phyloP scores from a whole-genome alignment of 2,329 filamentous ascomycete genomes.

The Aureobasidium sp. region DNA sequence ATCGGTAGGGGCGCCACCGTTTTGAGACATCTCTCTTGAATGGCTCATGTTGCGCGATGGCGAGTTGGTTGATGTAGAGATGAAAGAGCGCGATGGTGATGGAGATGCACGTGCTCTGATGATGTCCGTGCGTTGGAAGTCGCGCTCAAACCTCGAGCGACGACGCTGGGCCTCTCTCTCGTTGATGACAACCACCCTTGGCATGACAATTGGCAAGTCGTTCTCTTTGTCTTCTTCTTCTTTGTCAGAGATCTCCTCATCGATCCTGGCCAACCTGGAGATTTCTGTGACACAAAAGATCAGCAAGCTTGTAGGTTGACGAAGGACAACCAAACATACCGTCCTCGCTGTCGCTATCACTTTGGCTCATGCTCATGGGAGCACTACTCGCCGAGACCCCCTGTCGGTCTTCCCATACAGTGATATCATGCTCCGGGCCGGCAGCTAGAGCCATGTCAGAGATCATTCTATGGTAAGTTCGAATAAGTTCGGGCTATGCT shows the following conservation, averaged over 20 bases:
- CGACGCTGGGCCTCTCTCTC: neutral
- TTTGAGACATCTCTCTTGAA: neutral
- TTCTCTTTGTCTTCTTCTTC: neutral
- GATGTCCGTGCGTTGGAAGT: slow-evolving; percentile 4
- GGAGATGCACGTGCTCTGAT: neutral
- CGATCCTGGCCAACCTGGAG: neutral
- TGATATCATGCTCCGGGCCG: neutral
- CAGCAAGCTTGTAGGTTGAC: neutral
- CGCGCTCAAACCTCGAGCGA: neutral
- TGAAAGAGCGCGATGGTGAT: neutral
- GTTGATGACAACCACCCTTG: neutral
- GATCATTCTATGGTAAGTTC: neutral
- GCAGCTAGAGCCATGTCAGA: neutral
- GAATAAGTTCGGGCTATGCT: neutral
- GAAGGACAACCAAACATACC: neutral
- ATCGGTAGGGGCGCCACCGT: neutral
- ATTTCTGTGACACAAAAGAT: neutral
- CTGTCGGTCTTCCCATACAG: neutral
- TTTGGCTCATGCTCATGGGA: neutral
- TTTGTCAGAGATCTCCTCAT: neutral
- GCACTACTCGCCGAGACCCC: neutral
- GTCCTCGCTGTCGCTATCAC: neutral
- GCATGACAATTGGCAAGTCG: neutral
- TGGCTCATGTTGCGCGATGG: slow-evolving; percentile 6
- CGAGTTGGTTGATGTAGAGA: neutral